Conservation (phyloP, 1,139 yeast species). For the Kodamaea derodonti region DNA sequence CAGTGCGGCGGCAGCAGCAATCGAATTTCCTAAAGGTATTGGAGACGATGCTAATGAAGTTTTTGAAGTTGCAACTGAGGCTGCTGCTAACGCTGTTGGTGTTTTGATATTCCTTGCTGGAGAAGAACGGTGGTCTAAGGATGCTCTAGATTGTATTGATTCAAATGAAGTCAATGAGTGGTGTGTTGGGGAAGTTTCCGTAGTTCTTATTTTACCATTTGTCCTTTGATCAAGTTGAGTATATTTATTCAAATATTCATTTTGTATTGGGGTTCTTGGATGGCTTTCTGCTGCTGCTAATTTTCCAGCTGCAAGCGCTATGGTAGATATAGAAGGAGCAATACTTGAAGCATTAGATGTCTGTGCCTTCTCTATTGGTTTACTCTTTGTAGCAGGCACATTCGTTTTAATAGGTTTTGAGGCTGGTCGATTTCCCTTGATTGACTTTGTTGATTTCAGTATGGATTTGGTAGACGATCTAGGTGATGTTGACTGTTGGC, state of each 20-base stretch:
- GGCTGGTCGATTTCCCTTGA: not conserved
- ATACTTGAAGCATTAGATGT: not conserved
- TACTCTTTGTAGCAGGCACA: not conserved
- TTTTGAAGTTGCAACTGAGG: not conserved
- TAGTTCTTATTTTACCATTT: not conserved
- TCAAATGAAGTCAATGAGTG: not conserved
- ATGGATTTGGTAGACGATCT: not conserved
- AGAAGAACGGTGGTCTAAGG: not conserved
- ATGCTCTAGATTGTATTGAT: not conserved
- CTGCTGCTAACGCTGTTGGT: not conserved
- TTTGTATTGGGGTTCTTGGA: not conserved
- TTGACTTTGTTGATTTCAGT: conserved; percentile 2
- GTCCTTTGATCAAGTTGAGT: not conserved
- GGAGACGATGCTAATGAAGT: too few relatives aligned
- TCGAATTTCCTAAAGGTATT: too few relatives aligned
- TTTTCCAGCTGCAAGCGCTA: conserved; percentile 7
- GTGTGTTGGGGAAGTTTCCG: not conserved
- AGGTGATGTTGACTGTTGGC: not conserved
- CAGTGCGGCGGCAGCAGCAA: conserved; percentile 2
- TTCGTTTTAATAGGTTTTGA: not conserved
- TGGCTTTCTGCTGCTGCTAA: conserved; percentile 3
- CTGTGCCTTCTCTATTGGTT: not conserved
- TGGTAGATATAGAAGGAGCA: conserved; percentile 1
- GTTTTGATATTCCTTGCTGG: not conserved
- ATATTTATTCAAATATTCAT: not conserved